Evolutionary conservation across 345 rosid species (phyloP).

Genomic region (Dipteronia sinensis): DNA sequence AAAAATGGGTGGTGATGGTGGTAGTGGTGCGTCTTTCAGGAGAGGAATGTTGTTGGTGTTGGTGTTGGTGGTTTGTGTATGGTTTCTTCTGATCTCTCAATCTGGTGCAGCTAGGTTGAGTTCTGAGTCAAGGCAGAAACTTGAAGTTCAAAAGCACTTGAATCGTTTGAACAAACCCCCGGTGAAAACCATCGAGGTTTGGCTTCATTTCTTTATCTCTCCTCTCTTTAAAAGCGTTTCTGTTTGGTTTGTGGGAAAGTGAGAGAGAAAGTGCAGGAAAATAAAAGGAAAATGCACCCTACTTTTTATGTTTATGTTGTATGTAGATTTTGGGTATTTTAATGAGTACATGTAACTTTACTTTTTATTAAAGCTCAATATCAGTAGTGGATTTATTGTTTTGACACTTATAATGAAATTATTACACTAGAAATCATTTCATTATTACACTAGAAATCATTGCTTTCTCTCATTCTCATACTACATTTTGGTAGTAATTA

Average conservation of each 20-base stretch:
- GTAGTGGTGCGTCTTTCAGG: constrained; percentile 13
- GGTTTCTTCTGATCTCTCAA: constrained; percentile 41
- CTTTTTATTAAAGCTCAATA: neutral
- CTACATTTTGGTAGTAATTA: constrained; percentile 13
- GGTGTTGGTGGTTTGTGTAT: constrained; percentile 38
- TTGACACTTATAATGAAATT: neutral
- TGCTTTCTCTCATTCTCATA: neutral
- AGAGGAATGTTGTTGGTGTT: constrained; percentile 35
- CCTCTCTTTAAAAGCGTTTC: neutral
- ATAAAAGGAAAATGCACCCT: neutral
- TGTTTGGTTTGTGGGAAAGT: constrained; percentile 38
- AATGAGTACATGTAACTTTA: neutral
- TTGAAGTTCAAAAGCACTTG: constrained; percentile 81
- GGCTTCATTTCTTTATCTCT: neutral
- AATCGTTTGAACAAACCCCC: constrained; percentile 87
- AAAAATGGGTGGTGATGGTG: constrained; percentile 23
- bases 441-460: neutral
- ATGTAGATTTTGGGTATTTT: constrained; percentile 1
- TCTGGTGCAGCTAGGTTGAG: constrained; percentile 65
- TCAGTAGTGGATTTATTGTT: neutral
- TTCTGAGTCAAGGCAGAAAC: constrained; percentile 58
- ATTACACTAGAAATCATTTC: neutral
- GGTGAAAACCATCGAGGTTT: constrained; percentile 76
- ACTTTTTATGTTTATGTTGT: constrained; percentile 12
- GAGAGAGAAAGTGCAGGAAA: constrained; percentile 25